These are phyloP conservation scores for Betula pendula DNA, from an alignment of 306 rosid species.

Conservation along the genomic window DNA sequence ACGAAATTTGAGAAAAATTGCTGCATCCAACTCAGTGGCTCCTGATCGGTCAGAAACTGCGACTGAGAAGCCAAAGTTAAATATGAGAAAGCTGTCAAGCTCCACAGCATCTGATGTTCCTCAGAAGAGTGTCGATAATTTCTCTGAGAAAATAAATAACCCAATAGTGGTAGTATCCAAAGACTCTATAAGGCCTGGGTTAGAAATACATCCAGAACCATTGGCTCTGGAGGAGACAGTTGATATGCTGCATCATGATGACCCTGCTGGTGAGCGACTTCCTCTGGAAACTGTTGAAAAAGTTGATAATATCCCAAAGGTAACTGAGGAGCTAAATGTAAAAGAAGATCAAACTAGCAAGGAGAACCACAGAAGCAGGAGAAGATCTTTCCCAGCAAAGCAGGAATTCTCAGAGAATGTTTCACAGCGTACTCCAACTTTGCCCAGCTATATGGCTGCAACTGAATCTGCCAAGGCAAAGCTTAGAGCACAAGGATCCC, in stretches of 20 bases:
- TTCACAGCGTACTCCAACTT: slow-evolving; percentile 37
- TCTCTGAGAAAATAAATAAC: slow-evolving; percentile 39
- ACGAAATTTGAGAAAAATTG: slow-evolving; percentile 29
- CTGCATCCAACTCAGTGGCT: slow-evolving; percentile 26
- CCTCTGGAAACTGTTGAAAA: slow-evolving; percentile 23
- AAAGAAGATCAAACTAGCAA: slow-evolving; percentile 24
- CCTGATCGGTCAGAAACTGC: slow-evolving; percentile 37
- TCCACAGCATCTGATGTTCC: slow-evolving; percentile 29
- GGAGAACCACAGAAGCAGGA: slow-evolving; percentile 32
- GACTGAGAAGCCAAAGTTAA: slow-evolving; percentile 38
- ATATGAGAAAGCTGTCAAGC: slow-evolving; percentile 28
- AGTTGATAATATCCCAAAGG: slow-evolving; percentile 28
- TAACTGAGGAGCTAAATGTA: slow-evolving; percentile 31
- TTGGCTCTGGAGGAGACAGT: slow-evolving; percentile 9
- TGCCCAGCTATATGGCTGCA: slow-evolving; percentile 67
- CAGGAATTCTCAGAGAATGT: slow-evolving; percentile 45
- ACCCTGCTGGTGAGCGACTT: background rate
- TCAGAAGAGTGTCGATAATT: slow-evolving; percentile 26
- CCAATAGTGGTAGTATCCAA: slow-evolving; percentile 21
- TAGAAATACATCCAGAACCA: slow-evolving; percentile 26
- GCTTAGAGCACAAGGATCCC: slow-evolving; percentile 53
- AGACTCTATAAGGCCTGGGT: slow-evolving; percentile 16
- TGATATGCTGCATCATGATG: slow-evolving; percentile 2
- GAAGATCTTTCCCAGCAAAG: slow-evolving; percentile 50
- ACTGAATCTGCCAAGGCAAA: slow-evolving; percentile 69